phyloP scores from a whole-genome alignment of 176 grass and related monocot species.

The Triticum turgidum region DNA sequence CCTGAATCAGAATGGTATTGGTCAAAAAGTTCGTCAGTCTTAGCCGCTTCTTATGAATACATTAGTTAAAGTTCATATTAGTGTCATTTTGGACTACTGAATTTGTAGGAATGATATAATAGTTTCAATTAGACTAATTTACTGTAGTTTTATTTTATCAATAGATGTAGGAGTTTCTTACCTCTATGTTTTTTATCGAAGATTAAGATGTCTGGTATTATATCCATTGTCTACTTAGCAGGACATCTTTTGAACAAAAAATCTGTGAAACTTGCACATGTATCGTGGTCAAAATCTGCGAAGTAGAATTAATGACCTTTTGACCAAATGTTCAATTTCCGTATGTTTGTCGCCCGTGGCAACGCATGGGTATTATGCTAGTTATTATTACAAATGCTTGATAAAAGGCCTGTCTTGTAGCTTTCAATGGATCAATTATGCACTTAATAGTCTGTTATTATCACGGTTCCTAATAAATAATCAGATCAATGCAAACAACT shows the following conservation, averaged over 20 bases:
- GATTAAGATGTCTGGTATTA: background rate
- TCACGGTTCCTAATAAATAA: background rate
- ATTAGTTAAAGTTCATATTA: no score
- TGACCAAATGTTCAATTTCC: background rate
- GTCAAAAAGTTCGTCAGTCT: no score
- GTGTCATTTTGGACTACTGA: no score
- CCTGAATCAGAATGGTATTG: no score
- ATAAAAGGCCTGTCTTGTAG: background rate
- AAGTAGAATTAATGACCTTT: background rate
- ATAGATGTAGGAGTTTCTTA: background rate
- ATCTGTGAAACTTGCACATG: background rate
- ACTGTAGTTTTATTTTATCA: background rate
- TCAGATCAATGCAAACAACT: slow-evolving; percentile 5
- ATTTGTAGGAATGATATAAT: no score
- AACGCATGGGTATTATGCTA: background rate
- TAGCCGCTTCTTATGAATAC: no score
- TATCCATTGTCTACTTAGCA: background rate
- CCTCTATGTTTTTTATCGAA: background rate
- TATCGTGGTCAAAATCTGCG: background rate
- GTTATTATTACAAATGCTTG: background rate
- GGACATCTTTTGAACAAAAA: background rate
- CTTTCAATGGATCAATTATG: background rate
- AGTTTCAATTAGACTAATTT: no score
- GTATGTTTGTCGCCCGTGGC: background rate
- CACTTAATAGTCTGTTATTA: background rate